Base-by-base conservation (phyloP, 768 basidiomycete species). In the Rhodocollybia butyracea region DNA sequence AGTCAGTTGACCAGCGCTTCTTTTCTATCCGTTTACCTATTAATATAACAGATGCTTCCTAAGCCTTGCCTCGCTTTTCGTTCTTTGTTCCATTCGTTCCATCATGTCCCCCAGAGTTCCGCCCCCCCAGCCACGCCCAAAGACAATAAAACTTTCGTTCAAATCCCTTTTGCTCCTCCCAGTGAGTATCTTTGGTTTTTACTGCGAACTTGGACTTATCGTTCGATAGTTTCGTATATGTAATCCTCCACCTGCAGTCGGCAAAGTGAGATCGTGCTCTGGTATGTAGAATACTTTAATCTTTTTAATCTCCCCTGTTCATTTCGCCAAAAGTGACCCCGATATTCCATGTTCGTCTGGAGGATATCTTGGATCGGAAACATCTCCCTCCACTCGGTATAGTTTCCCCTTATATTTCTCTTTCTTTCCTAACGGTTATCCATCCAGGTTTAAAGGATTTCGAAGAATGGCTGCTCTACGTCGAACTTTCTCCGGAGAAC, bases 391-490 rank as follows among this genome's bases (percentile, higher is more conserved):
- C 90, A 6, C 78, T 92, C 11, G 88, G 83, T 82, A 32, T n/a
- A 26, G 70, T 64, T 36, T 15, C 50, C 42, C 34, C 31, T 46
- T 39, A 17, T 58, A 57, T 6, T 34, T 17, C 24, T 40, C 27
- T n/a, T 47, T 22, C 30, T 38, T 24, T 17, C 22, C 60, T 15
- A 46, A 32, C 36, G 19, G 51, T 51, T 43, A 38, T 41, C 45
- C 58, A 31, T 54, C 0, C 54, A 85, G 85, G 85, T 36, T 73
- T 88, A 59, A 88, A 88, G 66, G 86, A 88, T 68, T 80, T 88
- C 53, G 84, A 86, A 72, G 90, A 92, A 69, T 92, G 89, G 79
- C 72, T 91, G 52, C 74, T 92, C 40, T 90, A 89, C 68, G 87
- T 88, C 52, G 91, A 92, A 61, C 78, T 78, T 54, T 77, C 78